Base-by-base conservation (phyloP, 116 monocot species). In the Cymodocea nodosa region DNA sequence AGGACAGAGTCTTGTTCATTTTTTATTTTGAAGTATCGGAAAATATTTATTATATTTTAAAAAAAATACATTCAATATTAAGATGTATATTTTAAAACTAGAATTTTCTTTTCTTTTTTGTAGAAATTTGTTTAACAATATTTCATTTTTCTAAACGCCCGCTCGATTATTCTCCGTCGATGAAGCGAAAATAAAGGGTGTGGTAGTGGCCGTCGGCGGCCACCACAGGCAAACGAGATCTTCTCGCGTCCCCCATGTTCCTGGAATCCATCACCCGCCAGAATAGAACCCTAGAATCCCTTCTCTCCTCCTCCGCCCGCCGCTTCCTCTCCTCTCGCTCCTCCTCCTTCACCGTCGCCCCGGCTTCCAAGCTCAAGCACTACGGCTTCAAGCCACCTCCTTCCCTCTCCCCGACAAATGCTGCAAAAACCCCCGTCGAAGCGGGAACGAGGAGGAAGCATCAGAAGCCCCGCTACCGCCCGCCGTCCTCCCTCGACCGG, bases 381-480 rank as follows among this genome's bases (percentile, higher is more conserved):
- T 97, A 97, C 74, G 82, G 82, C 76, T 97, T 90, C 95, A 68
- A 73, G 17, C 69, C 95, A 10, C 85, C 95, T 18, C 66, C 83
- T 23, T 73, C 85, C 23, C 83, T 83, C 71, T 23, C 23, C 80
- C 81, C 75, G n/a, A 54, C 63, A 59, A 61, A 78, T 60, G 60
- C 81, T 18, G 57, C 20, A 65, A 19, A 55, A 25, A 15, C 5
- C 52, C 14, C 60, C 36, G 0, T 58, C 56, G 30, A 51, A 6
- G 0, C 7, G 17, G 55, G 4, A n/a, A 2, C 12, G 2, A 17
- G 58, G 59, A 78, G 68, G 65, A 89, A 74, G 60, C 73, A 36
- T 50, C 68, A 75, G 51, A 97, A 90, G 74, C 74, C 78, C 12
- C 85, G 79, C 10, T 87, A 97, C 76, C 72, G 75, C 6, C 91